These are phyloP conservation scores for Verticillium tricorpus DNA, from an alignment of 2,329 filamentous ascomycete genomes.

Conservation along the genomic window DNA sequence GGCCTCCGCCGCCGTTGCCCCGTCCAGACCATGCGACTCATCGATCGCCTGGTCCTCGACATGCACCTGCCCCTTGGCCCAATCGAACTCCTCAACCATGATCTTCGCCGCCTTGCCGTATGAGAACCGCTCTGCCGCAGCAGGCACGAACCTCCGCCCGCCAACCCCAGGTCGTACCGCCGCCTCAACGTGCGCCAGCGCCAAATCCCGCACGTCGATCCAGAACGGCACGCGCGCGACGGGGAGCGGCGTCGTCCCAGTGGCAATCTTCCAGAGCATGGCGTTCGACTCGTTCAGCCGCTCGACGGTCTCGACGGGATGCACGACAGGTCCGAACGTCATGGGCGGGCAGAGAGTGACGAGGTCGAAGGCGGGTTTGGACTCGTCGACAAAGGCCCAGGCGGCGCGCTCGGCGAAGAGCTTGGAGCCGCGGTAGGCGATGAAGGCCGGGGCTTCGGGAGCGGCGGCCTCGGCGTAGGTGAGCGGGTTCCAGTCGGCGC, in stretches of 20 bases:
- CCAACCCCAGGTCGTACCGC: constrained; percentile 28
- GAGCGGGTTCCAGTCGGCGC: constrained; percentile 53
- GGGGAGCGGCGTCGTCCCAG: constrained; percentile 28
- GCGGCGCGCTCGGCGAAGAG: constrained; percentile 28
- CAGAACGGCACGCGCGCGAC: constrained; percentile 34
- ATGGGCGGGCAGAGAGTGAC: constrained; percentile 40
- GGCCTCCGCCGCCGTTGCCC: constrained; percentile 31
- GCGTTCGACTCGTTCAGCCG: constrained; percentile 38
- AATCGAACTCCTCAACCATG: constrained; percentile 33
- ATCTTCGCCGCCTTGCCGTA: constrained; percentile 39
- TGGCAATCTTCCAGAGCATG: constrained; percentile 34
- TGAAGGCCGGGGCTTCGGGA: constrained; percentile 31
- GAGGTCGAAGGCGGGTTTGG: constrained; percentile 34
- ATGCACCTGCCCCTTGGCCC: constrained; percentile 24
- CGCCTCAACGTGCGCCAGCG: constrained; percentile 37
- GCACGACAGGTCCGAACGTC: constrained; percentile 38
- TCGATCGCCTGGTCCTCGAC: constrained; percentile 29
- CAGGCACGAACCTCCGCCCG: constrained; percentile 34
- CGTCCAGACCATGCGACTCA: constrained; percentile 36
- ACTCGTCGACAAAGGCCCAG: constrained; percentile 27
- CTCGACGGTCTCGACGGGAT: constrained; percentile 27
- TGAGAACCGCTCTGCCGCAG: constrained; percentile 38
- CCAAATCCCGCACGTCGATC: constrained; percentile 43
- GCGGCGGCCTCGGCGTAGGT: constrained; percentile 43
- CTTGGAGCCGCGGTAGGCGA: constrained; percentile 28